Evolutionary conservation across 2,329 filamentous ascomycete species (phyloP), one percentile per base, ranked within the genome.

Genomic region (Sporothrix brunneoviolacea): DNA sequence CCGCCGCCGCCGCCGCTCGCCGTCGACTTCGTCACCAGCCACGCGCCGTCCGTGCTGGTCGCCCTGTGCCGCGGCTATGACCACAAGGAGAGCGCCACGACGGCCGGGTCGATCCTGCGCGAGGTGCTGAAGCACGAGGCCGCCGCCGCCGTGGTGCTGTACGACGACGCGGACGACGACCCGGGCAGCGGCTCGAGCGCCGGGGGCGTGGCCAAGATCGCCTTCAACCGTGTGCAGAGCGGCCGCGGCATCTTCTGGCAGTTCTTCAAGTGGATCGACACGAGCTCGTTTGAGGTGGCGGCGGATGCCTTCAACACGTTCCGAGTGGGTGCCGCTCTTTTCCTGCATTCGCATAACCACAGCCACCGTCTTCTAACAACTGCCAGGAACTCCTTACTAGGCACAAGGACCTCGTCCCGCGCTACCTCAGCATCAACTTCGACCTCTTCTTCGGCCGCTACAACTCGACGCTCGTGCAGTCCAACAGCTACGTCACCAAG

Each of bases 271-370:
- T 98, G 91, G 89, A 95, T 98, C 61, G 91, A 97, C 70, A 89
- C 89, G 69, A 89, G 90, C 59, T 91, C 87, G 27, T 98, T 98
- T 62, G 93, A 98, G 72, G 88, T 97, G 58, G 91, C 90, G 61
- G 91, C 93, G 28, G 93, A 98, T 73, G 91, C 93, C 1, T 98
- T 98, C 67, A 95, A 91, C 52, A 97, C 91, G 4, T 98, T 98
- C 69, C 80, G 91, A 66, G 88, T 95, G 77, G 61, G 80, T 58
- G 27, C 30, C 9, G 28, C 6, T 36, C 8, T 13, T 27, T 10
- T 22, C 10, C 10, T 28, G 24, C 24, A 5, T 10, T 28, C 10
- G 32, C 5, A 4, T 35, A 13, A 15, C 7, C 7, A 35, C 32
- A 35, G 24, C 10, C 24, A 10, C 10, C 60, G 58, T 57, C 61